Percentiles rank a stretch among this genome's conserved stretches.
Evolutionary conservation across 352 stramenopile genomes (phyloP).

Genomic region (Globisporangium splendens): DNA sequence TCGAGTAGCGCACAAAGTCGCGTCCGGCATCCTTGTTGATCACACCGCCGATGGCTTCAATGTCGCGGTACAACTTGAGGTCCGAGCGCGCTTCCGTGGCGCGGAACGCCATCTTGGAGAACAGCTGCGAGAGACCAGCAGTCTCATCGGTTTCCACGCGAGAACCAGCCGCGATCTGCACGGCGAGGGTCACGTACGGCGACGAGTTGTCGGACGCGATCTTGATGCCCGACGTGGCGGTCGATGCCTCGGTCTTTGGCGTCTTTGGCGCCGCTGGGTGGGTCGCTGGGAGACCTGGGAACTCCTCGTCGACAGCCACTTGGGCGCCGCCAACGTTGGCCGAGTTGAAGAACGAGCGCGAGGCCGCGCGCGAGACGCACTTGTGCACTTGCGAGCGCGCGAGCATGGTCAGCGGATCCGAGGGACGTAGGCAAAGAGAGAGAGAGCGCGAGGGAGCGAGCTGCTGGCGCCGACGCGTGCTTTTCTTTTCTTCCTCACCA

Average conservation of each 20-base stretch:
- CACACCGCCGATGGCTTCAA: constrained; percentile 74
- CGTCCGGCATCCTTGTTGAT: constrained; percentile 55
- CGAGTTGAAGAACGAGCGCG: constrained; percentile 65
- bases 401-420: constrained; percentile 17
- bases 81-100: constrained; percentile 69
- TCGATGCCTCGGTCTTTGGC: constrained; percentile 31
- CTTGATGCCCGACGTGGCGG: constrained; percentile 45
- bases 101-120: constrained; percentile 83
- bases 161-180: constrained; percentile 58
- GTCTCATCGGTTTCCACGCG: constrained; percentile 69
- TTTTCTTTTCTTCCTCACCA: constrained; percentile 31
- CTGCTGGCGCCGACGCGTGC: constrained; percentile 9
- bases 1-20: constrained; percentile 76
- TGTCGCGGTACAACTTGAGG: constrained; percentile 76
- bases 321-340: constrained; percentile 46
- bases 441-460: neutral
- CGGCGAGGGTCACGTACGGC: constrained; percentile 48
- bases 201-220: constrained; percentile 54
- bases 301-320: constrained; percentile 59
- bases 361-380: constrained; percentile 25
- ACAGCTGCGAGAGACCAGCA: constrained; percentile 73
- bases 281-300: constrained; percentile 43
- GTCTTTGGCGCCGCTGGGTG: constrained; percentile 31
- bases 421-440: neutral
- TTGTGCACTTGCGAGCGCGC: constrained; percentile 14